Conservation (phyloP, 345 rosid species). For the Brassica carinata region DNA sequence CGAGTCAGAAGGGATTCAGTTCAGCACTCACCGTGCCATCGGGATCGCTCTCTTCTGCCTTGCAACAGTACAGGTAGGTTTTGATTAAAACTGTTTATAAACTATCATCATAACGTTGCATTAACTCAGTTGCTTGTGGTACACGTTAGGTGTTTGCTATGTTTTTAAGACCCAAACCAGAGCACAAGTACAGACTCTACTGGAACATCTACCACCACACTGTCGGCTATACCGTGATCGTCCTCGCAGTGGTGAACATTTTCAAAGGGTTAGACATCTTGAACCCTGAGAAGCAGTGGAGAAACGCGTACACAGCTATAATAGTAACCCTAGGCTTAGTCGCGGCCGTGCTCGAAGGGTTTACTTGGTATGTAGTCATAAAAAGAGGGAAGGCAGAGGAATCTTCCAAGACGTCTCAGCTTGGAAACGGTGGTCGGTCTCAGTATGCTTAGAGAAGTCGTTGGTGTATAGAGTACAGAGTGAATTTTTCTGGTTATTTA, state of each 20-base stretch:
- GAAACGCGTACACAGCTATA: slow-evolving; percentile 56
- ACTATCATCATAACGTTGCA: background rate
- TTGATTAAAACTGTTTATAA: background rate
- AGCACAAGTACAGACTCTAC: slow-evolving; percentile 74
- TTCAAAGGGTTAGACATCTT: slow-evolving; percentile 75
- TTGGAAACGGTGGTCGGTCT: slow-evolving; percentile 4
- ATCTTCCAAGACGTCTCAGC: slow-evolving; percentile 25
- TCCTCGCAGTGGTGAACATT: slow-evolving; percentile 63
- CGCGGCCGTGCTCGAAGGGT: slow-evolving; percentile 34
- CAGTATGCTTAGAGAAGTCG: background rate
- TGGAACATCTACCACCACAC: slow-evolving; percentile 89
- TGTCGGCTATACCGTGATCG: slow-evolving; percentile 64
- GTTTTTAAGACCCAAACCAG: slow-evolving; percentile 85
- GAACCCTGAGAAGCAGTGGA: slow-evolving; percentile 72
- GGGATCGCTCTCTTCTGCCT: slow-evolving; percentile 82
- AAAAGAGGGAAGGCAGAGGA: slow-evolving; percentile 35
- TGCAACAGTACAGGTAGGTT: slow-evolving; percentile 75
- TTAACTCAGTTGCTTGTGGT: background rate
- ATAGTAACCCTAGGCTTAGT: slow-evolving; percentile 16
- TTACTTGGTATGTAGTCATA: slow-evolving; percentile 40
- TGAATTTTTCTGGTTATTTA: background rate
- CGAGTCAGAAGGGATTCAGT: slow-evolving; percentile 60
- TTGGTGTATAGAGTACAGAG: background rate
- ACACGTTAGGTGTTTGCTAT: slow-evolving; percentile 65
- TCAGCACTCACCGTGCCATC: slow-evolving; percentile 56